phyloP scores from a whole-genome alignment of 805 yeast genomes.

The Candida schatavii region DNA sequence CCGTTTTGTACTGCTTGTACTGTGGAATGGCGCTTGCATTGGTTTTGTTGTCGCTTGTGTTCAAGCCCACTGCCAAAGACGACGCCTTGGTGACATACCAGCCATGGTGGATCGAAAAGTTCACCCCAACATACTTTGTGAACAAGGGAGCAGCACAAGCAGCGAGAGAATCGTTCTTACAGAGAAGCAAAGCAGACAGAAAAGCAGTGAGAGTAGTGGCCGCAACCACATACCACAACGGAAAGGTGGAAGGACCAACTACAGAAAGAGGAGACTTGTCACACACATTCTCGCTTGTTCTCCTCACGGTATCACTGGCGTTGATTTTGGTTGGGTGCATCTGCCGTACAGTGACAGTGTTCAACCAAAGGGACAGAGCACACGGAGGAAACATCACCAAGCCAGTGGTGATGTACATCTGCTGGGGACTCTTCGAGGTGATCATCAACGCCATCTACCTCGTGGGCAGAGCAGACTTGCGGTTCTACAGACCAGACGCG shows the following conservation, averaged over 20 bases:
- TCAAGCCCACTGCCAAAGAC: slow-evolving; percentile 20
- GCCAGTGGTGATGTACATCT: slow-evolving; percentile 10
- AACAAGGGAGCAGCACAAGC: slow-evolving; percentile 16
- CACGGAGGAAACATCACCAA: slow-evolving; percentile 10
- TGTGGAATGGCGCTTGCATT: slow-evolving; percentile 14
- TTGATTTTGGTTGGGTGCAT: slow-evolving; percentile 50
- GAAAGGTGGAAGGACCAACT: slow-evolving; percentile 25
- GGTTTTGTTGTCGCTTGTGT: slow-evolving; percentile 16
- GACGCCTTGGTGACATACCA: slow-evolving; percentile 19
- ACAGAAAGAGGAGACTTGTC: slow-evolving; percentile 38
- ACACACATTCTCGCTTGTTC: slow-evolving; percentile 51
- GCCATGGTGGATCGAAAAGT: slow-evolving; percentile 23
- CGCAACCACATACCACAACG: slow-evolving; percentile 21
- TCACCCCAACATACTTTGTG: slow-evolving; percentile 19
- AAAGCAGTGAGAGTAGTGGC: slow-evolving; percentile 22
- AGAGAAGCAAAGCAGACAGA: slow-evolving; percentile 18
- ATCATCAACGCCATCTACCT: slow-evolving; percentile 15
- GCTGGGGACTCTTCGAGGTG: slow-evolving; percentile 20
- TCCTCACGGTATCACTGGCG: slow-evolving; percentile 45
- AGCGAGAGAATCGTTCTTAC: slow-evolving; percentile 20
- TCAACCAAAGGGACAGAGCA: slow-evolving; percentile 21
- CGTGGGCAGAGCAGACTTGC: slow-evolving; percentile 18
- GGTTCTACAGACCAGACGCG: slow-evolving; percentile 21
- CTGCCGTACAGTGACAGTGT: slow-evolving; percentile 48
- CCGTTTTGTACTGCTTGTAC: slow-evolving; percentile 14